Evolutionary conservation across 768 basidiomycete species (phyloP), one percentile per base, ranked within the genome.

Genomic region (Suillus bovinus): DNA sequence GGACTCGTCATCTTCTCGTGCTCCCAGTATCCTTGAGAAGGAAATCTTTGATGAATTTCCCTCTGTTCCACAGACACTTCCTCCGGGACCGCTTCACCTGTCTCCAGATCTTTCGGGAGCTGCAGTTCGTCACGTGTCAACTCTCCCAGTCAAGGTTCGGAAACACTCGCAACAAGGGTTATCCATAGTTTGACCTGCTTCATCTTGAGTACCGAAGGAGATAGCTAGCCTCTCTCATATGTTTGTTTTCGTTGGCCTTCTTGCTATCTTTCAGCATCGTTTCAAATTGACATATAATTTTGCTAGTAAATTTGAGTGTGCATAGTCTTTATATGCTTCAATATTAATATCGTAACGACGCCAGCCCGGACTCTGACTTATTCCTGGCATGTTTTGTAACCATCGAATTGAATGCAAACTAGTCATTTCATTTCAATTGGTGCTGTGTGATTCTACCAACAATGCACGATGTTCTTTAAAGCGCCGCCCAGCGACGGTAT

Each of bases 41-140:
- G 83, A 83, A 13, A 74, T 89, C 27, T 89, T 87, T 65, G 89
- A 90, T 62, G 82, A 87, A 8, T 91, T 91, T 73, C 90, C 90
- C 27, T 82, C 83, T 38, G 89, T 91, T 6, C 89, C 90, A 2
- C 77, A 81, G 53, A 78, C 77, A 20, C 72, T 79, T 6, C 82
- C 83, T 2, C 68, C 76, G 36, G 73, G 71, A 34, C 67, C 62
- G 34, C 70, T 62, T 46, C 61, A 61, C 29, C 58, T 67, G 2
- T 59, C 60, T 31, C 60, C 60, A 38, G 71, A 68, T 22, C 60
- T 54, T 17, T 67, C 66, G 9, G 59, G 61, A 47, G 41, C 53
- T 13, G 39, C 33, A 17, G 58, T 58, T 52, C 71, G 64, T 42
- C 72, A 63, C 24, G 54, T 69, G 17, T 66, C 70, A 47, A 73